A percentile compares a stretch with the other conserved stretches of the same genome.
Conservation (phyloP, 2,329 filamentous ascomycete species). For the Fusarium neocosmosporiellum region DNA sequence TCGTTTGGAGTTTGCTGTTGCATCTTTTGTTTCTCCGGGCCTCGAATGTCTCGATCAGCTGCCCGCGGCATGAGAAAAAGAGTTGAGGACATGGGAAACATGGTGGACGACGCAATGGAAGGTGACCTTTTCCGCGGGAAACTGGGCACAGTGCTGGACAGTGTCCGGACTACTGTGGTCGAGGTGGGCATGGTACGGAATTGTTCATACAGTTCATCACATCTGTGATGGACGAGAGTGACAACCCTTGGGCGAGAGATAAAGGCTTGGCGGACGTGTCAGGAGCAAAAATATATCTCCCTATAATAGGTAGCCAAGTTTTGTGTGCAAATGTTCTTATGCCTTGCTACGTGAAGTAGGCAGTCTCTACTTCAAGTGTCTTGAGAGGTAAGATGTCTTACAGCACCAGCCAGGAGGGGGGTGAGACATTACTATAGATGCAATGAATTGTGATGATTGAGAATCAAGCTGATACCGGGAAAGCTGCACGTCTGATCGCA, state of each 20-base stretch:
- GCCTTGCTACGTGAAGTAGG: no score
- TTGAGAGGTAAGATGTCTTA: no score
- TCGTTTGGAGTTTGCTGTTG: conserved; percentile 24
- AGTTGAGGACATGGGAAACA: background rate
- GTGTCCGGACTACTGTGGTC: background rate
- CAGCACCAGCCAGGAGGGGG: no score
- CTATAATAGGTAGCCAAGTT: no score
- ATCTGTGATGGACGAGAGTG: background rate
- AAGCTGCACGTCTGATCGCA: background rate
- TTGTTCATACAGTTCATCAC: background rate
- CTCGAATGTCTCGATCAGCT: background rate
- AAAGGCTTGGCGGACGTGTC: background rate
- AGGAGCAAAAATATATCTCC: background rate
- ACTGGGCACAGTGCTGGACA: background rate
- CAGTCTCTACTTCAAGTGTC: no score
- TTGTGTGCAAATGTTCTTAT: no score
- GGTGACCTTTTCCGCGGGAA: background rate
- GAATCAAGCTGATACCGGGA: background rate
- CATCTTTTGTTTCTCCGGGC: conserved; percentile 2
- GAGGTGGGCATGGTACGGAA: background rate
- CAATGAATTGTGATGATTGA: background rate
- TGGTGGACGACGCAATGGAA: background rate
- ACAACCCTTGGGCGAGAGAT: background rate
- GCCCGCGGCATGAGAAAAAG: background rate
- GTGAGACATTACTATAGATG: no score